These are phyloP conservation scores for Dendrobium huoshanense DNA, from an alignment of 106 monocot species.

Conservation along the genomic window DNA sequence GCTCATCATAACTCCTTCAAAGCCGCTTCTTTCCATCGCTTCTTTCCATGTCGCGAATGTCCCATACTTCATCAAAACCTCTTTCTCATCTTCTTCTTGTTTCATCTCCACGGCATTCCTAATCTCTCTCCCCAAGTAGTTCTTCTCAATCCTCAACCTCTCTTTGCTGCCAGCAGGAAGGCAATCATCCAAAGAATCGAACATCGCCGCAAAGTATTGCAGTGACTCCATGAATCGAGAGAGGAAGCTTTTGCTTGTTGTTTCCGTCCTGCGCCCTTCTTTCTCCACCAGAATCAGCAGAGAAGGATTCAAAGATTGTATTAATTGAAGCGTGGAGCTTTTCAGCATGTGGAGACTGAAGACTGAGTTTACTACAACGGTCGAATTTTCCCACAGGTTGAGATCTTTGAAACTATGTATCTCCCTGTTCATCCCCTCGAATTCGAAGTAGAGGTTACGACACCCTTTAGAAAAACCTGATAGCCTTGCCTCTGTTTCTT, in stretches of 20 bases:
- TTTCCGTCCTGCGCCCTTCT: conserved; percentile 17
- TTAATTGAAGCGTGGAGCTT: conserved; percentile 8
- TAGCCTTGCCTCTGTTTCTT: conserved; percentile 38
- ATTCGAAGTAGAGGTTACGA: conserved; percentile 41
- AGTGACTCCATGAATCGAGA: conserved; percentile 27
- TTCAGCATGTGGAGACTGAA: conserved; percentile 30
- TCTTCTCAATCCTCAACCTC: conserved; percentile 47
- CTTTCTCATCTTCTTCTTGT: not conserved
- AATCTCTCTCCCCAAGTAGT: conserved; percentile 42
- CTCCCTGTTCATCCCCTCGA: conserved; percentile 21
- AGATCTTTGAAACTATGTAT: conserved; percentile 8
- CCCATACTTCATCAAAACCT: not conserved
- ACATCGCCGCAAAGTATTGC: conserved; percentile 38
- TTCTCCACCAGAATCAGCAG: conserved; percentile 33
- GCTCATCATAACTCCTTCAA: conserved; percentile 27
- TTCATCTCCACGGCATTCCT: conserved; percentile 7
- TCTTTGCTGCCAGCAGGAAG: conserved; percentile 30
- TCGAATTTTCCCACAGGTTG: conserved; percentile 14
- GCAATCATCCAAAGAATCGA: conserved; percentile 35
- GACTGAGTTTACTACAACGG: conserved; percentile 36
- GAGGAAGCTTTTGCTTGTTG: not conserved
- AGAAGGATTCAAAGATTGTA: conserved; percentile 30
- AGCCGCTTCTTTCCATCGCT: conserved; percentile 29
- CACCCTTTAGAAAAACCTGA: conserved; percentile 34
- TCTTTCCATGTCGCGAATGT: conserved; percentile 26